These are phyloP conservation scores for Oryza meridionalis DNA, from an alignment of 176 grass and related monocot species.

Conservation along the genomic window DNA sequence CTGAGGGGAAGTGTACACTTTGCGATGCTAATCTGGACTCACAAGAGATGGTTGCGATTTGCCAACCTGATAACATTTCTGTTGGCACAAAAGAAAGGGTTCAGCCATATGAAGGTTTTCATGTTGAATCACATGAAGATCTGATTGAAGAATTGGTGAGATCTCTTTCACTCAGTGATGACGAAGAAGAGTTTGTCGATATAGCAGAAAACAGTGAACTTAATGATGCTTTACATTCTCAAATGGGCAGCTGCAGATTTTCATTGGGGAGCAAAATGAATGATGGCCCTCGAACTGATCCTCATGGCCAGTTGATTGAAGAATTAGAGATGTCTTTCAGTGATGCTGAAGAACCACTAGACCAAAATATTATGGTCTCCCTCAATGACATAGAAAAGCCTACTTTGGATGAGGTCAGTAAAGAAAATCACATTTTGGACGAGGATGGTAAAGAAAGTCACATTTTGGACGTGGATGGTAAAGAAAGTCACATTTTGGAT, in stretches of 20 bases:
- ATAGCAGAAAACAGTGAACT: conserved; percentile 42
- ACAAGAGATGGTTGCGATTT: background rate
- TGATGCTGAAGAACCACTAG: conserved; percentile 38
- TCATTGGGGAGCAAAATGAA: conserved; percentile 20
- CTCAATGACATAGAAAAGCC: conserved; percentile 6
- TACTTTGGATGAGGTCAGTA: conserved; percentile 18
- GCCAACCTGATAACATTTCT: background rate
- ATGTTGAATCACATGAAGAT: conserved; percentile 52
- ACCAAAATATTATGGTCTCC: conserved; percentile 6
- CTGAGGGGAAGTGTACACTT: background rate
- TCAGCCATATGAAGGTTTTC: conserved; percentile 10
- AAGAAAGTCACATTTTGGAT: background rate
- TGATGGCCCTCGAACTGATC: conserved; percentile 39
- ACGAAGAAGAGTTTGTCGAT: conserved; percentile 48
- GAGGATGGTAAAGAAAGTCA: background rate
- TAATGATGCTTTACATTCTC: conserved; percentile 46
- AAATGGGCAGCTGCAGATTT: conserved; percentile 50
- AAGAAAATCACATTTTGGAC: background rate
- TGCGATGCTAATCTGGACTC: background rate
- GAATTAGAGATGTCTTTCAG: conserved; percentile 66
- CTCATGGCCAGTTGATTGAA: conserved; percentile 59
- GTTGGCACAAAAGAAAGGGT: background rate
- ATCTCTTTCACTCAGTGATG: conserved; percentile 55
- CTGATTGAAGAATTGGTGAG: conserved; percentile 63
- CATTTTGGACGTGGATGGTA: conserved; percentile 22